phyloP scores from a whole-genome alignment of 345 rosid genomes.

The Gossypium longicalyx region DNA sequence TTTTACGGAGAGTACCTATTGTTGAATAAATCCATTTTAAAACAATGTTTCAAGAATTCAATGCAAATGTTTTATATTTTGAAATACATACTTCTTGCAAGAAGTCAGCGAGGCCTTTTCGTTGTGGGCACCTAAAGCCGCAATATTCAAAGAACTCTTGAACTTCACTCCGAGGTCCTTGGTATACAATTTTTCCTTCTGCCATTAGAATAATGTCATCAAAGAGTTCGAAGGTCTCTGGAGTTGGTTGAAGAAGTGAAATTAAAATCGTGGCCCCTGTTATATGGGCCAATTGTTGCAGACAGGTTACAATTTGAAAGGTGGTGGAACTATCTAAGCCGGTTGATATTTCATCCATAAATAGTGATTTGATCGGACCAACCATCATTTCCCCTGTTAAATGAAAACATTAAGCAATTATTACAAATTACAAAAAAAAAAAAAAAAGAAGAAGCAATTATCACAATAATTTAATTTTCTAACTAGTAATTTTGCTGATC shows the following conservation, averaged over 20 bases:
- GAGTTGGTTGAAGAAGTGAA: slow-evolving; percentile 74
- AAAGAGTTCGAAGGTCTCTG: slow-evolving; percentile 67
- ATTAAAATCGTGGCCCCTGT: slow-evolving; percentile 47
- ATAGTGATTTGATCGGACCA: slow-evolving; percentile 61
- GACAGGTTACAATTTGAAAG: slow-evolving; percentile 56
- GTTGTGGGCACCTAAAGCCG: slow-evolving; percentile 62
- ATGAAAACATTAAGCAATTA: slow-evolving; percentile 13
- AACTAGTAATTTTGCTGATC: no score
- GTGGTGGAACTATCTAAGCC: slow-evolving; percentile 78
- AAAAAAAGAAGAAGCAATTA: no score
- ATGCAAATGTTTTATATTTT: not conserved
- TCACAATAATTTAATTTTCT: no score
- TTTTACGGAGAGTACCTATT: slow-evolving; percentile 51
- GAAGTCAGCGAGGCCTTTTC: slow-evolving; percentile 70
- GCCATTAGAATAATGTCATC: slow-evolving; percentile 61
- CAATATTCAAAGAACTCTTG: slow-evolving; percentile 56
- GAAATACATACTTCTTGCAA: slow-evolving; percentile 49
- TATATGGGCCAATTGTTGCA: slow-evolving; percentile 57
- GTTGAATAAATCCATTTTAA: not conserved
- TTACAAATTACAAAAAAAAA: no score
- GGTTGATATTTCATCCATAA: slow-evolving; percentile 77
- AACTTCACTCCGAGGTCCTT: slow-evolving; percentile 52
- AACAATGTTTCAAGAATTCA: slow-evolving; percentile 1
- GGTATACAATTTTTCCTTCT: slow-evolving; percentile 64
- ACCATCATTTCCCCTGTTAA: slow-evolving; percentile 61